Conservation (phyloP, 2,329 filamentous ascomycete species). For the Nannizzia gypsea region DNA sequence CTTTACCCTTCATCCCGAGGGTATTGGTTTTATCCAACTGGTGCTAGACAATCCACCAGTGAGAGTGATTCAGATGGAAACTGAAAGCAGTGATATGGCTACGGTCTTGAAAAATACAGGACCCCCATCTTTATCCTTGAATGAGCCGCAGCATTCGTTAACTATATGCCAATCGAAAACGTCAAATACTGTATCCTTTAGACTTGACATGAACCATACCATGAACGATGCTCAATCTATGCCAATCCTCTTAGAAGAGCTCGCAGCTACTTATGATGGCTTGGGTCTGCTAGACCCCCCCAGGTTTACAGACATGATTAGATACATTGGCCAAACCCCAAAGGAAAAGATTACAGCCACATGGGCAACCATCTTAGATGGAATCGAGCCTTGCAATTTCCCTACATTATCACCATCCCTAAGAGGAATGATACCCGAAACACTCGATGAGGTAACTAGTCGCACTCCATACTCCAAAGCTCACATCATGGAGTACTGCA, state of each 20-base stretch:
- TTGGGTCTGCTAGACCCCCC: not conserved
- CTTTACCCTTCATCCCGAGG: conserved; percentile 11
- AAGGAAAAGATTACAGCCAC: not conserved
- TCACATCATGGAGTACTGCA: conserved; percentile 7
- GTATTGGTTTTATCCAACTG: not conserved
- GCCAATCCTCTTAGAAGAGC: not conserved
- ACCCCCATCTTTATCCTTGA: not conserved
- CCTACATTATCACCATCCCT: not conserved
- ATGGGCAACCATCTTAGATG: not conserved
- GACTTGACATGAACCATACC: not conserved
- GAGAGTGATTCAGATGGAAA: not conserved
- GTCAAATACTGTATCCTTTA: not conserved
- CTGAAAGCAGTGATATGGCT: not conserved
- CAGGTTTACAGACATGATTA: not conserved
- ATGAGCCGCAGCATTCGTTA: conserved; percentile 19
- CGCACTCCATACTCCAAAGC: not conserved
- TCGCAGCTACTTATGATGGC: not conserved
- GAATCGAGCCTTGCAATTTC: not conserved
- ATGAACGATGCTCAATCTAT: not conserved
- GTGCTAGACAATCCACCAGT: not conserved
- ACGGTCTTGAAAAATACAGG: not conserved
- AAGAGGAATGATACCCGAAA: not conserved
- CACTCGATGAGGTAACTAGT: not conserved
- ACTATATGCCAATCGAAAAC: conserved; percentile 18
- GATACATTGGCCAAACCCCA: not conserved